phyloP scores from a whole-genome alignment of 2,329 filamentous ascomycete species.

The Didymosphaeria variabile region DNA sequence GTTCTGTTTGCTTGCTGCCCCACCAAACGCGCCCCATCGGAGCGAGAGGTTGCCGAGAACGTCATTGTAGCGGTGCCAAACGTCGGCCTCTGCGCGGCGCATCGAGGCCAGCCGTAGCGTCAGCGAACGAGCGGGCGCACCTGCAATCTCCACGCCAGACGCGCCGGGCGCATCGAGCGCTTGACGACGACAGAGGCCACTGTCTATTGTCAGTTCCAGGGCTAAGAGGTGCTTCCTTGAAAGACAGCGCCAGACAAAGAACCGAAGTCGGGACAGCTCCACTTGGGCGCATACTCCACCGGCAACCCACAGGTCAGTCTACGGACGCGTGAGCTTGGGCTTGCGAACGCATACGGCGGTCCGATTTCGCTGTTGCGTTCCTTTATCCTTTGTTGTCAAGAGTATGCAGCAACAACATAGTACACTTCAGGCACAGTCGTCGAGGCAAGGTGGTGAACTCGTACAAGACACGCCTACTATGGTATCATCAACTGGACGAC shows the following conservation, averaged over 20 bases:
- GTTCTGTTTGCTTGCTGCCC: slow-evolving; percentile 7
- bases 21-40: slow-evolving; percentile 16
- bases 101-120: slow-evolving; percentile 19
- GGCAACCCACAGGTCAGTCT: slow-evolving; percentile 22
- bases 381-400: not conserved
- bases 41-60: slow-evolving; percentile 12
- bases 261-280: slow-evolving; percentile 41
- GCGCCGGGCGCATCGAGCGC: slow-evolving; percentile 19
- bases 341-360: not conserved
- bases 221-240: slow-evolving; percentile 6
- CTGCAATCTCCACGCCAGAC: slow-evolving; percentile 22
- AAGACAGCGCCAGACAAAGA: slow-evolving; percentile 33
- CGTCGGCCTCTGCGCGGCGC: slow-evolving; percentile 17
- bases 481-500: slow-evolving; percentile 28
- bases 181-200: not conserved
- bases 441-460: slow-evolving; percentile 27
- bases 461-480: slow-evolving; percentile 31
- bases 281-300: slow-evolving; percentile 39
- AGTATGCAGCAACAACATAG: slow-evolving; percentile 38
- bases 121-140: slow-evolving; percentile 20
- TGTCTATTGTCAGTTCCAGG: not conserved
- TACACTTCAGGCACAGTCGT: slow-evolving; percentile 31
- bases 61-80: slow-evolving; percentile 19
- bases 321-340: slow-evolving; percentile 19
- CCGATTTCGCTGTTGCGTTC: slow-evolving; percentile 14